These are phyloP conservation scores for Colletotrichum navitas DNA, from an alignment of 2,329 filamentous ascomycete species.

Conservation along the genomic window DNA sequence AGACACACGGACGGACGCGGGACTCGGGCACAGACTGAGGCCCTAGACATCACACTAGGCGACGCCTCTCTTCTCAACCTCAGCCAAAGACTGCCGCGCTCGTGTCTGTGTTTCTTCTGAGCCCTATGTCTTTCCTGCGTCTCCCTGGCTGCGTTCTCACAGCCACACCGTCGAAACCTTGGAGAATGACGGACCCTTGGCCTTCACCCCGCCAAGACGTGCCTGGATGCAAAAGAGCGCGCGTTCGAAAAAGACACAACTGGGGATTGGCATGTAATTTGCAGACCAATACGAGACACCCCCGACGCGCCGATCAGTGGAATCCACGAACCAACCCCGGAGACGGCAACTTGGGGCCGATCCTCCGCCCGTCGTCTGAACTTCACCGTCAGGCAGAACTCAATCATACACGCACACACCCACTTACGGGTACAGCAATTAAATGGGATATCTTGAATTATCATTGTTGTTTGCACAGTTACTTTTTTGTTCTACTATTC, in stretches of 20 bases:
- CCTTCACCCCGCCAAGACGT: conserved; percentile 5
- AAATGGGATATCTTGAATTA: conserved; percentile 25
- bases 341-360: conserved; percentile 8
- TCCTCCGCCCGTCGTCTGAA: conserved; percentile 10
- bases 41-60: background rate
- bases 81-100: background rate
- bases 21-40: background rate
- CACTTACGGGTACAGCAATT: background rate
- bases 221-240: background rate
- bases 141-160: background rate
- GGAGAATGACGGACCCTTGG: background rate
- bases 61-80: background rate
- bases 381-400: background rate
- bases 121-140: background rate
- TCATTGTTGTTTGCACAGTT: conserved; percentile 4
- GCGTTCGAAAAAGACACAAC: background rate
- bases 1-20: background rate
- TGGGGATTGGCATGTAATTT: conserved; percentile 31
- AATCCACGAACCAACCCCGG: conserved; percentile 15
- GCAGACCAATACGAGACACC: conserved; percentile 35
- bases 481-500: conserved; percentile 46
- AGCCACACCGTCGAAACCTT: background rate
- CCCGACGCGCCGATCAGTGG: conserved; percentile 31
- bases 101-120: background rate
- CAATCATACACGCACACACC: background rate